A percentile compares a stretch with the other conserved stretches of the same genome.
Evolutionary conservation across 164 flowering plant genomes (phyloP).

Genomic region (Akebia trifoliata): DNA sequence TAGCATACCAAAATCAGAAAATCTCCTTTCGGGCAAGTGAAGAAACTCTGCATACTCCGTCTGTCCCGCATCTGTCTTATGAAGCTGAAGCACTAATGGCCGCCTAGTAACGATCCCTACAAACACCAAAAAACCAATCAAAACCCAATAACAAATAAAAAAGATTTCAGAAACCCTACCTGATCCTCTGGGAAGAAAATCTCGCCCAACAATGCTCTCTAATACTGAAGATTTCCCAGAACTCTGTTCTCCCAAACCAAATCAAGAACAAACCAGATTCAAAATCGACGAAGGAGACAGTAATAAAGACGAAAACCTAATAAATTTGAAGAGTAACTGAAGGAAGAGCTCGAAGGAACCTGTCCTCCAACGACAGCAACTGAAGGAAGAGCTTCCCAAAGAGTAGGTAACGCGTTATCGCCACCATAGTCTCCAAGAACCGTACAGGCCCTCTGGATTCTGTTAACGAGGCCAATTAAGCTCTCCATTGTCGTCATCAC

Average conservation of each 20-base stretch:
- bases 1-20: constrained; percentile 57
- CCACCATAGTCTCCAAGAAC: constrained; percentile 74
- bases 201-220: constrained; percentile 84
- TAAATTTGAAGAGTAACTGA: too few relatives aligned
- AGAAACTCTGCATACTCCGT: constrained; percentile 73
- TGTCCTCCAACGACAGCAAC: constrained; percentile 78
- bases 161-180: constrained; percentile 28
- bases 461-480: constrained; percentile 80
- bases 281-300: neutral
- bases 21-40: constrained; percentile 49
- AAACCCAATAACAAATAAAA: neutral
- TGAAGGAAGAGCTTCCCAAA: constrained; percentile 76
- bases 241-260: constrained; percentile 40
- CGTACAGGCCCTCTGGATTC: constrained; percentile 84
- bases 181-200: constrained; percentile 85
- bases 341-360: too few relatives aligned
- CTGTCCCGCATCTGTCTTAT: constrained; percentile 55
- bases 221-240: constrained; percentile 84
- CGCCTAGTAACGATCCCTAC: constrained; percentile 82
- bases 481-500: constrained; percentile 89
- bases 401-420: constrained; percentile 48
- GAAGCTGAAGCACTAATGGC: constrained; percentile 78
- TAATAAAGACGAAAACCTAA: too few relatives aligned
- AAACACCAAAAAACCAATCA: constrained; percentile 1
- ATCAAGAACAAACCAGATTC: too few relatives aligned